Conservation (phyloP, 768 basidiomycete genomes). For the Podaxis sp. region DNA sequence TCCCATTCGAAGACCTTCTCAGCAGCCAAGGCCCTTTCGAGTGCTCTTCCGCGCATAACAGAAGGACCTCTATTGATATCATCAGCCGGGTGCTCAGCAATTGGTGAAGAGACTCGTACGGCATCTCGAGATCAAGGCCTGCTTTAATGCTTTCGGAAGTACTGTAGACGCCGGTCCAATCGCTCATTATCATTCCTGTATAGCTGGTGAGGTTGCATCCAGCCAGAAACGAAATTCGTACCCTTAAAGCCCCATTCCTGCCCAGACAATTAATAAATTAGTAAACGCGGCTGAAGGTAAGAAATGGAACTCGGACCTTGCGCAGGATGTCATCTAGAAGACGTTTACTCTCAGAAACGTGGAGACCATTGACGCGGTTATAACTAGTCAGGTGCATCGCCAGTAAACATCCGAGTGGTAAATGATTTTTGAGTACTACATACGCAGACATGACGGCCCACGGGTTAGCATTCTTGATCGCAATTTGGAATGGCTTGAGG, state of each 20-base stretch:
- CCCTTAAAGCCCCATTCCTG: slow-evolving; percentile 67
- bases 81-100: slow-evolving; percentile 32
- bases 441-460: slow-evolving; percentile 63
- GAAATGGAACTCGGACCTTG: slow-evolving; percentile 28
- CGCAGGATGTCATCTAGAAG: slow-evolving; percentile 55
- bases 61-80: slow-evolving; percentile 42
- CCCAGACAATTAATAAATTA: neutral
- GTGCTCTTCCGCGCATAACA: slow-evolving; percentile 46
- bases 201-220: neutral
- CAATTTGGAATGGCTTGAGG: slow-evolving; percentile 62
- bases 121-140: slow-evolving; percentile 67
- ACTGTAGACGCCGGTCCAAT: slow-evolving; percentile 54
- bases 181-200: slow-evolving; percentile 57
- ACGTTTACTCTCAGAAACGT: slow-evolving; percentile 53
- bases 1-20: slow-evolving; percentile 45
- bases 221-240: slow-evolving; percentile 6
- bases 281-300: too few species aligned
- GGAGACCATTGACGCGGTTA: slow-evolving; percentile 60
- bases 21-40: slow-evolving; percentile 36
- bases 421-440: slow-evolving; percentile 17
- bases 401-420: neutral
- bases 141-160: slow-evolving; percentile 55
- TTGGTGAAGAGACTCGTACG: slow-evolving; percentile 29
- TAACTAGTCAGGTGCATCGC: slow-evolving; percentile 35
- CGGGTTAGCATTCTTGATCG: slow-evolving; percentile 52